phyloP scores from a whole-genome alignment of 139 green algal species.

The Chlamydomonas asymmetrica region DNA sequence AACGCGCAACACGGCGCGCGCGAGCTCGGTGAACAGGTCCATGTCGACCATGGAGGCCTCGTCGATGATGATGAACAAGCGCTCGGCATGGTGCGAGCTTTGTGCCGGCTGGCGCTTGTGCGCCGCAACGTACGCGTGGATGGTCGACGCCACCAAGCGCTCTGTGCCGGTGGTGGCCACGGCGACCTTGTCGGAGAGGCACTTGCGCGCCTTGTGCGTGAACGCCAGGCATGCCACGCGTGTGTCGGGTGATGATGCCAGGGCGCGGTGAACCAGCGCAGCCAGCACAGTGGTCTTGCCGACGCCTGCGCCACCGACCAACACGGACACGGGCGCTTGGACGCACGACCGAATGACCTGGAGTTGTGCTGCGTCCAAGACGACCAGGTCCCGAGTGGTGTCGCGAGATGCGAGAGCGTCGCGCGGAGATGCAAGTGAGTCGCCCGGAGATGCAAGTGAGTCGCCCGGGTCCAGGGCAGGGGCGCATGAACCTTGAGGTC shows the following conservation, averaged over 20 bases:
- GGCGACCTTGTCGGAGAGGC: background rate
- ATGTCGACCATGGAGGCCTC: background rate
- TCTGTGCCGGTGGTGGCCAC: background rate
- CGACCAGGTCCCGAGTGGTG: no score
- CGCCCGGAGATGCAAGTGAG: no score
- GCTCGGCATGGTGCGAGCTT: background rate
- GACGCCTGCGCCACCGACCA: background rate
- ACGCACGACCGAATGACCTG: no score
- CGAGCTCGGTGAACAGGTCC: background rate
- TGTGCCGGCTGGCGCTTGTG: background rate
- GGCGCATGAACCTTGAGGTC: no score
- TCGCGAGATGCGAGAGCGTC: no score
- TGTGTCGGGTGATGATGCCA: no score
- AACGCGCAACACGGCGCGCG: no score
- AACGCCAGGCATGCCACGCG: background rate
- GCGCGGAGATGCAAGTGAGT: no score
- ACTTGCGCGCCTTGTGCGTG: background rate
- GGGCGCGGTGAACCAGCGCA: background rate
- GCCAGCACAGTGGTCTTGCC: background rate
- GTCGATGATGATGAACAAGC: background rate
- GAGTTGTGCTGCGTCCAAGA: no score
- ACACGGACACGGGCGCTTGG: background rate
- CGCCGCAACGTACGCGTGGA: background rate
- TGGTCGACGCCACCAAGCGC: background rate
- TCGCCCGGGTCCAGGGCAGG: no score